Percentiles rank a stretch among this genome's conserved stretches.
phyloP scores from a whole-genome alignment of 2,329 filamentous ascomycete genomes.

The Calonectria leucothoes region DNA sequence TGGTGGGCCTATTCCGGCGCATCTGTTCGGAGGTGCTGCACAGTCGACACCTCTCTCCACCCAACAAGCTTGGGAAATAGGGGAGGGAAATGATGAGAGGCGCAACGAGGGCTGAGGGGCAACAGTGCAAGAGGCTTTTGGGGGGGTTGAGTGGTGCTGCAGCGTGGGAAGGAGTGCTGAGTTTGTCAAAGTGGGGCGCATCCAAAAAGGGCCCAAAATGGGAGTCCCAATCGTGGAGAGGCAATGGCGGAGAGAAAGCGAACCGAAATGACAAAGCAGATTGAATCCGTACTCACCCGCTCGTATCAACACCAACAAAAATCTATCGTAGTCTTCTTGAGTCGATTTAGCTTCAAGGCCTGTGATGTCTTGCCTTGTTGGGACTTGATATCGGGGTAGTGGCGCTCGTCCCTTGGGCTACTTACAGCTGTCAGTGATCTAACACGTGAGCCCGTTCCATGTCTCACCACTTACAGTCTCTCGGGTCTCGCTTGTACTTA shows the following conservation, averaged over 20 bases:
- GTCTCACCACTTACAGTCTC: conserved; percentile 33
- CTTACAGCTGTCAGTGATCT: conserved; percentile 30
- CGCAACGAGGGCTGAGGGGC: conserved; percentile 17
- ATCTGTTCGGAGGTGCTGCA: conserved; percentile 21
- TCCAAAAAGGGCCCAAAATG: background rate
- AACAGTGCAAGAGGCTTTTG: background rate
- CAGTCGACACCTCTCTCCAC: background rate
- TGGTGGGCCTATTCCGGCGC: conserved; percentile 32
- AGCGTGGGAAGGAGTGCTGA: background rate
- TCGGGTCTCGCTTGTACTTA: conserved; percentile 26
- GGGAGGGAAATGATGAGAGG: conserved; percentile 22
- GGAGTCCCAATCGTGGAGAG: background rate
- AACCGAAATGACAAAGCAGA: background rate
- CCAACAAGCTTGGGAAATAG: conserved; percentile 9
- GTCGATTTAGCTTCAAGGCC: background rate
- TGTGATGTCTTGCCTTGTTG: conserved; percentile 8
- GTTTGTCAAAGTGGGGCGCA: conserved; percentile 15
- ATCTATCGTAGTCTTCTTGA: background rate
- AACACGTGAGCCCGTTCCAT: conserved; percentile 26
- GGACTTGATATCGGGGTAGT: conserved; percentile 15
- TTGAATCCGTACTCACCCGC: background rate
- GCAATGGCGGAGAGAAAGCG: background rate
- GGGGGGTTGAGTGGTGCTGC: background rate
- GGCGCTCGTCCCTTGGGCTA: conserved; percentile 19
- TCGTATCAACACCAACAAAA: background rate